Base-by-base conservation (phyloP, 192 early-diverging fungal genomes). In the Umbelopsis sp. region DNA sequence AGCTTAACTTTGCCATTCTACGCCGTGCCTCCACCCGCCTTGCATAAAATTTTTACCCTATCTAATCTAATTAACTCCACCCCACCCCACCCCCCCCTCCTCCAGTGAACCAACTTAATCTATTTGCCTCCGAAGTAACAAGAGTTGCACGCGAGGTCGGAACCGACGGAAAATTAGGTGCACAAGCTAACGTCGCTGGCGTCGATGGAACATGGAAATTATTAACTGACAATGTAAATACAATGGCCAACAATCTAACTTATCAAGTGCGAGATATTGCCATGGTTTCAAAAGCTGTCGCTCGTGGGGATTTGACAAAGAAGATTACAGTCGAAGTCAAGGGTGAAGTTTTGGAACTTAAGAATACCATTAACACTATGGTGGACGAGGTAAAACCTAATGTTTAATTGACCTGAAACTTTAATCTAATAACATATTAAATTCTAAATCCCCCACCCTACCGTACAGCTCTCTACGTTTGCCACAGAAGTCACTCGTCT, bases 131-230 rank as follows among this genome's bases (percentile, higher is more conserved):
- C 14, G 87, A 90, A 71, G 86, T 92, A 12, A 84, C 84, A 32
- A 79, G 86, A 11, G 91, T 92, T 3, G 87, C 89, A 1, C 83
- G 81, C 66, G 90, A 90, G 70, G 90, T 91, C 51, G 91, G 89
- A 22, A 83, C 83, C 4, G 84, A 89, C 45, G 91, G 91, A 17
- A 79, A 78, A 43, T 73, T 92, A 4, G 91, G 90, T 14, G 85
- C 79, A 7, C 89, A 88, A 72, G 89, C 85, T 50, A 80, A 86
- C 10, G 85, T 90, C 14, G 77, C 77, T 49, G 91, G 82, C 9
- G 80, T 87, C 1, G 80, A 76, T 17, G 91, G 91, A 5, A 88
- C 84, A 1, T 92, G 91, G 91, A 84, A 87, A 50, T 82, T 87
- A 41, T 69, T 90, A 31, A 89, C 88, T 34, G 88, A 87, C 65